Evolutionary conservation across 352 stramenopile species (phyloP).

Genomic region (Globisporangium mamillatum): DNA sequence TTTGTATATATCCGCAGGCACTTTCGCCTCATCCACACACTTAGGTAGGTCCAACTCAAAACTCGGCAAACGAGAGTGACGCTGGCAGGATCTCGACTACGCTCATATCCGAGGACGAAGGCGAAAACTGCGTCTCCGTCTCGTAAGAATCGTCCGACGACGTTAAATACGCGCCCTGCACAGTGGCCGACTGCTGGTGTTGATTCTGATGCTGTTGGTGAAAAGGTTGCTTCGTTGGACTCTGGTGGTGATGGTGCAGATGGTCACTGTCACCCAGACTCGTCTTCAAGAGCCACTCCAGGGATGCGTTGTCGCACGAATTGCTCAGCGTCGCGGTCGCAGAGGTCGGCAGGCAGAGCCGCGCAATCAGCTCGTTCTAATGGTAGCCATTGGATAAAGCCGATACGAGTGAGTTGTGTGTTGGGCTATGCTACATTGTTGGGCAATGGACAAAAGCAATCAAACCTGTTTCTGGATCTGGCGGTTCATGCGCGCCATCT

Average conservation of each 20-base stretch:
- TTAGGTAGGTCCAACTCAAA: slow-evolving; percentile 17
- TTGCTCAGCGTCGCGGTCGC: slow-evolving; percentile 11
- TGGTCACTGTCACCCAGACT: slow-evolving; percentile 40
- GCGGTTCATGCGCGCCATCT: slow-evolving; percentile 54
- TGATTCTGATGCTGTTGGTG: slow-evolving; percentile 11
- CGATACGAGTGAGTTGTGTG: too few relatives aligned
- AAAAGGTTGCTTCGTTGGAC: slow-evolving; percentile 1
- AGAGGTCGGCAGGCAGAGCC: slow-evolving; percentile 17
- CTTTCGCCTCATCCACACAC: neutral
- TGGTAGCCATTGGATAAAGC: neutral
- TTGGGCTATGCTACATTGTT: neutral
- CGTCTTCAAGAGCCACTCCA: slow-evolving; percentile 66
- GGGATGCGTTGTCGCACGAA: slow-evolving; percentile 31
- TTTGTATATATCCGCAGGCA: slow-evolving; percentile 5
- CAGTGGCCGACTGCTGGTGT: slow-evolving; percentile 7
- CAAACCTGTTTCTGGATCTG: slow-evolving; percentile 65
- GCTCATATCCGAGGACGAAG: slow-evolving; percentile 33
- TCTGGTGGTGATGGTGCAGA: neutral
- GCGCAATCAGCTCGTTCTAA: slow-evolving; percentile 35
- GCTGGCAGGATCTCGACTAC: slow-evolving; percentile 29
- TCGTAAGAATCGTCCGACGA: slow-evolving; percentile 41
- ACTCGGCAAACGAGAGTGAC: slow-evolving; percentile 34
- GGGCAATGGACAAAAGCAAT: neutral
- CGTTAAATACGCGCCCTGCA: slow-evolving; percentile 47
- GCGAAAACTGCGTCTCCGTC: slow-evolving; percentile 24